A percentile compares a stretch with the other conserved stretches of the same genome.
phyloP scores from a whole-genome alignment of 2,329 filamentous ascomycete genomes.

The Penicillium freii region DNA sequence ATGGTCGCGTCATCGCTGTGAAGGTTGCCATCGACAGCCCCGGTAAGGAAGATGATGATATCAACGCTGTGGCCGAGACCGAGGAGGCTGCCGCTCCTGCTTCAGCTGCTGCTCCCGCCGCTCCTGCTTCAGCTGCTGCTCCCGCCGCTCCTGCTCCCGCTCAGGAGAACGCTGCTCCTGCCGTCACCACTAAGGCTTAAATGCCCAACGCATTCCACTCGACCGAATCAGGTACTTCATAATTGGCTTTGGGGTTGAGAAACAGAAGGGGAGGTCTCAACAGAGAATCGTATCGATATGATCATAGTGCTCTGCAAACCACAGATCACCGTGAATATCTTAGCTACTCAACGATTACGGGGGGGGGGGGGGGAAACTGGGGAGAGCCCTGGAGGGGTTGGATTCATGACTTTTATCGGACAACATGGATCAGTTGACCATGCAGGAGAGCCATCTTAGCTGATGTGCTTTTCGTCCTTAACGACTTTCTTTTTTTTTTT shows the following conservation, averaged over 20 bases:
- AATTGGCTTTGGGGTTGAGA: slow-evolving; percentile 14
- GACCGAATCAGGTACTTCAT: slow-evolving; percentile 16
- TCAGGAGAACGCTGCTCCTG: slow-evolving; percentile 25
- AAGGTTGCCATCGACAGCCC: slow-evolving; percentile 99
- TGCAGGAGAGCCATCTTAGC: slow-evolving; percentile 24
- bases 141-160: slow-evolving; percentile 34
- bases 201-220: slow-evolving; percentile 24
- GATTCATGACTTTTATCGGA: slow-evolving; percentile 28
- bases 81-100: slow-evolving; percentile 44
- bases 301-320: slow-evolving; percentile 22
- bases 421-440: slow-evolving; percentile 23
- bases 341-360: slow-evolving; percentile 26
- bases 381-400: slow-evolving; percentile 16
- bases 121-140: slow-evolving; percentile 38
- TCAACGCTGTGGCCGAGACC: slow-evolving; percentile 49
- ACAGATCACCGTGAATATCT: slow-evolving; percentile 22
- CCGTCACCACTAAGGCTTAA: slow-evolving; percentile 28
- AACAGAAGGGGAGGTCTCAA: slow-evolving; percentile 7
- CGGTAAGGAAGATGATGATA: slow-evolving; percentile 88
- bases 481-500: slow-evolving; percentile 38
- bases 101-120: slow-evolving; percentile 33
- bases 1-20: slow-evolving; percentile 97
- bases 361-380: slow-evolving; percentile 21
- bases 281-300: slow-evolving; percentile 24
- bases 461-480: slow-evolving; percentile 27